Conservation (phyloP, 2,329 filamentous ascomycete genomes). For the Neonectria sp. region DNA sequence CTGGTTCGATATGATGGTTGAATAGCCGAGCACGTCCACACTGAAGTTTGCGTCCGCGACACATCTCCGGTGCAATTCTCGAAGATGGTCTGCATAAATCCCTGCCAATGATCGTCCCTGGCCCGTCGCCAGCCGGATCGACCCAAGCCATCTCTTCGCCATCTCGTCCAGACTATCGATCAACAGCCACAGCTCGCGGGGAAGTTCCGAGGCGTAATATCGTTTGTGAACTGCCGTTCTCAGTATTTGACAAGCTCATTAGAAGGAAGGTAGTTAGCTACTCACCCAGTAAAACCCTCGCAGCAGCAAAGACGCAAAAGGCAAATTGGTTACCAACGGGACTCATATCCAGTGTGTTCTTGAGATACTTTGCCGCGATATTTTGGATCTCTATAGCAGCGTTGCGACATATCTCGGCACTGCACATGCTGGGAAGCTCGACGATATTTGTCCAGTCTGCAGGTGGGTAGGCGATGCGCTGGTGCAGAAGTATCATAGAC, state of each 20-base stretch:
- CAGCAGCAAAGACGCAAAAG: conserved; percentile 27
- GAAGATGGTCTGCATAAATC: conserved; percentile 22
- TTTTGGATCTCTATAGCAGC: conserved; percentile 26
- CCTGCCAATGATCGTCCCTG: conserved; percentile 14
- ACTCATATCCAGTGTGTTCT: conserved; percentile 10
- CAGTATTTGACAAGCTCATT: not conserved
- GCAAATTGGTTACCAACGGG: conserved; percentile 21
- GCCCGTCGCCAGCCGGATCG: not conserved
- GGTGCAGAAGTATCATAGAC: conserved; percentile 22
- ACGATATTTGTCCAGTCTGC: conserved; percentile 23
- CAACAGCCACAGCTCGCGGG: conserved; percentile 18
- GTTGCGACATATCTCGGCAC: conserved; percentile 21
- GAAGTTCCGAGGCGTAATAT: conserved; percentile 21
- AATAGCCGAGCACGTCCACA: conserved; percentile 21
- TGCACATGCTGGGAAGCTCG: conserved; percentile 17
- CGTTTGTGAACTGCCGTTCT: conserved; percentile 11
- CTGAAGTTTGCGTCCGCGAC: conserved; percentile 20
- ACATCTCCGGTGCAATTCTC: conserved; percentile 17
- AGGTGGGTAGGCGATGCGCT: conserved; percentile 25
- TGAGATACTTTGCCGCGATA: conserved; percentile 24
- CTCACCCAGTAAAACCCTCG: conserved; percentile 19
- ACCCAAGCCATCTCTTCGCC: conserved; percentile 22
- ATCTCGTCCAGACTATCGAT: conserved; percentile 20
- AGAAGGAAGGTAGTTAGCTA: not conserved
- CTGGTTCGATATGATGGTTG: conserved; percentile 21